Base-by-base conservation (phyloP, 352 stramenopile genomes). In the Pythium dissotocum region DNA sequence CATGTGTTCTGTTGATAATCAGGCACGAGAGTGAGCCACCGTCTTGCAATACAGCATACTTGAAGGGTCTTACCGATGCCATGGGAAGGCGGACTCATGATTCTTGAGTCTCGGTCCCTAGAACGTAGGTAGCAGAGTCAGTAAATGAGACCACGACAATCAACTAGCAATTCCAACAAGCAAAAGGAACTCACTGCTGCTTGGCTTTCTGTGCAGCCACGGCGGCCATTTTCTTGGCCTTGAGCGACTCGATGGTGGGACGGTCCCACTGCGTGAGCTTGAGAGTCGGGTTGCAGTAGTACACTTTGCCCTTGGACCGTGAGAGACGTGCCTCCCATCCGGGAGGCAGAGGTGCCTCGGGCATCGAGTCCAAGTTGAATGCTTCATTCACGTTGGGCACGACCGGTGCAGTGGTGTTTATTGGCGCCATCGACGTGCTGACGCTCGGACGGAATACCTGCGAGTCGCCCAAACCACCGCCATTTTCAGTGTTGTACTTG, bases 251-350 rank as follows among this genome's bases (percentile, higher is more conserved):
- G 18, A 89, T 71, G 0, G 80, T 89, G 14, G 88, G 88, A 21
- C 87, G 87, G n/a, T 94, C 83, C 88, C 88, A 96, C 60, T 95
- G 84, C 18, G 88, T 95, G 26, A 94, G 73, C 36, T 83, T 77
- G 35, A 93, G 53, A 16, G 67, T 70, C 21, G 87, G 83, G 62
- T 96, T 94, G 73, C 82, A 93, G 59, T 91, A 96, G 77, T 96
- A 96, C 38, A 84, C 77, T 58, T 93, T 93, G 21, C 82, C 80
- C 75, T 96, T 96, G 13, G 88, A 94, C 46, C 88, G 76, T 5
- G 88, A 96, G 57, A 91, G 55, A 3, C 88, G 83, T 18, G 82
- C 83, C 64, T 94, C 83, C 88, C 88, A 96, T 6, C 87, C 88
- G 10, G 79, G 76, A 54, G 88, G 87, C 36, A 96, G 71, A 8